Base-by-base conservation (phyloP, 139 green algal genomes). In the Dunaliella primolecta region DNA sequence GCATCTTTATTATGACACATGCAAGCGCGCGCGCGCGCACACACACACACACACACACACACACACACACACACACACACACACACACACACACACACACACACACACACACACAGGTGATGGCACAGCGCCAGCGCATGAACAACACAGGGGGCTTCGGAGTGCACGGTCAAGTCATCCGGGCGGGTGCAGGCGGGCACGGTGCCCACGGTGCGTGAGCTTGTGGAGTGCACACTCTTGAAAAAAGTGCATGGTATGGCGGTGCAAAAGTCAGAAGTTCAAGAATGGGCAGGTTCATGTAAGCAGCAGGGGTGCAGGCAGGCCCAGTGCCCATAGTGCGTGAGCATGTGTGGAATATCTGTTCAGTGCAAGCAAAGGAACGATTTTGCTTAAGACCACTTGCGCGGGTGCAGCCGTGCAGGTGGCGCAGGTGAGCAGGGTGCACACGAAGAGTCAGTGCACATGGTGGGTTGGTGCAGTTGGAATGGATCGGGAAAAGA, bases 11-110 rank as follows among this genome's bases (percentile, higher is more conserved):
- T 7, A 7, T 64, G 46, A 7, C 15, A 64, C 7, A 15, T 64
- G 46, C 15, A 15, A 25, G 46, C 15, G 46, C 15, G 15, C 46
- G 46, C 46, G 46, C 46, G 46, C 46, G 46, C 46, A 64, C 46
- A 64, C 46, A 64, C 21, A 20, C 72, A 78, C 72, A 3, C 46
- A 64, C 46, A 64, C 46, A 64, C 21, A 20, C 72, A 78, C 72
- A 3, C 72, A 33, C n/a, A 36, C n/a, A 20, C 24, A 20, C 29
- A 20, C 72, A 25, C 72, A 20, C n/a, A 20, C 72, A 20, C 72
- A 20, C n/a, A 20, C 72, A 78, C 72, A 78, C 72, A 78, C 46
- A 78, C 72, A 78, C 72, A 78, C 72, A 78, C 70, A 85, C 72
- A 78, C 46, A 64, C 46, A 64, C 46, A 64, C 46, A 64, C 46